These are phyloP conservation scores for Colletotrichum liaoningense DNA, from an alignment of 2,329 filamentous ascomycete species.

Conservation along the genomic window DNA sequence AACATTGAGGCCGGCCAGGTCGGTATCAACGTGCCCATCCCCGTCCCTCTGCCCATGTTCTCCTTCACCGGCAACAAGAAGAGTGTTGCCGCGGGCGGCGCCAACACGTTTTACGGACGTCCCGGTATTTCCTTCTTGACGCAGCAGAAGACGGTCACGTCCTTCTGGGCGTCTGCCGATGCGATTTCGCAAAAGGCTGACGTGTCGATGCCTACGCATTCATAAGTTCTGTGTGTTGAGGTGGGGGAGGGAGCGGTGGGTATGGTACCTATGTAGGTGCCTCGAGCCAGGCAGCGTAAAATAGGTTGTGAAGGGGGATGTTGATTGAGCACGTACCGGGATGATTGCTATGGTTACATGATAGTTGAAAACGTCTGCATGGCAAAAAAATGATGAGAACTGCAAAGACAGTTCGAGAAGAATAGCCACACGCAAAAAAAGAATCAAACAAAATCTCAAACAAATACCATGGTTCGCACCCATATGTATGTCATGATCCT, in stretches of 20 bases:
- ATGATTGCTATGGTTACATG: too few relatives aligned
- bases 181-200: conserved; percentile 86
- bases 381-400: too few relatives aligned
- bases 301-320: too few relatives aligned
- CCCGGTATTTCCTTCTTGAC: conserved; percentile 96
- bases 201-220: conserved; percentile 83
- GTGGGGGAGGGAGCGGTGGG: not conserved
- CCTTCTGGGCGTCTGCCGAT: conserved; percentile 88
- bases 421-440: too few relatives aligned
- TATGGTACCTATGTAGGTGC: not conserved
- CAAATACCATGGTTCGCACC: too few relatives aligned
- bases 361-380: too few relatives aligned
- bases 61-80: conserved; percentile 86
- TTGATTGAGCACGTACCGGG: too few relatives aligned
- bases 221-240: conserved; percentile 35
- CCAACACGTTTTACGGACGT: conserved; percentile 94
- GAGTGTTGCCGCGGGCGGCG: conserved; percentile 90
- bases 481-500: too few relatives aligned
- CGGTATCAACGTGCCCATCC: conserved; percentile 87
- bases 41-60: conserved; percentile 77
- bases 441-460: too few relatives aligned
- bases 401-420: too few relatives aligned
- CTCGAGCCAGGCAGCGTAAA: not conserved
- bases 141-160: conserved; percentile 96
- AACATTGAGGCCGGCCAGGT: conserved; percentile 88